Evolutionary conservation across 2,329 filamentous ascomycete genomes (phyloP).

Genomic region (Hypoxylon sp.): DNA sequence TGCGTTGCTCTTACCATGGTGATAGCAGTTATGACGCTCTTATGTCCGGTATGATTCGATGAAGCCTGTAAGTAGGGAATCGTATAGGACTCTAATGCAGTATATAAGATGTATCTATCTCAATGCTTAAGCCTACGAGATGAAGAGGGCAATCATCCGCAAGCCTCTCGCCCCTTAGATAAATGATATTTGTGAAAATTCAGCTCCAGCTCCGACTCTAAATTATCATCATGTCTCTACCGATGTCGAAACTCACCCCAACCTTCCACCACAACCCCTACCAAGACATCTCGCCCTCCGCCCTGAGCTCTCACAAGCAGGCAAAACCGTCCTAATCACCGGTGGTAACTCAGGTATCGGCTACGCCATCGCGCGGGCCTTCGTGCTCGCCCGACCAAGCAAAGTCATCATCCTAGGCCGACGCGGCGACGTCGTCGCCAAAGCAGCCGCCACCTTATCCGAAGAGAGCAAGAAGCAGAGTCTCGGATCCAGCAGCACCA

Average conservation of each 20-base stretch:
- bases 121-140: not conserved
- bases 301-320: slow-evolving; percentile 59
- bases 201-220: not conserved
- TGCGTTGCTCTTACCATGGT: not conserved
- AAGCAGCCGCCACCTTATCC: slow-evolving; percentile 49
- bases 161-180: not conserved
- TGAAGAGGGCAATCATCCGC: not conserved
- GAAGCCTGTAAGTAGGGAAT: not conserved
- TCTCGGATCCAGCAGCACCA: slow-evolving; percentile 7
- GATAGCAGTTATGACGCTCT: slow-evolving; percentile 1
- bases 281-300: slow-evolving; percentile 57
- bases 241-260: slow-evolving; percentile 47
- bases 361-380: slow-evolving; percentile 73
- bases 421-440: slow-evolving; percentile 52
- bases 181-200: not conserved
- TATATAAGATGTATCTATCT: slow-evolving; percentile 13
- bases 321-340: slow-evolving; percentile 74
- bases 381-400: slow-evolving; percentile 58
- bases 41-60: slow-evolving; percentile 1
- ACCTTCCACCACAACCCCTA: slow-evolving; percentile 57
- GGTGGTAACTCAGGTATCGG: slow-evolving; percentile 78
- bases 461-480: slow-evolving; percentile 23
- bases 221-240: slow-evolving; percentile 9
- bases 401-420: slow-evolving; percentile 60
- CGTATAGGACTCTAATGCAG: not conserved